A percentile compares a stretch with the other conserved stretches of the same genome.
Conservation (phyloP, 139 green algal species). For the Chloropicon primus region DNA sequence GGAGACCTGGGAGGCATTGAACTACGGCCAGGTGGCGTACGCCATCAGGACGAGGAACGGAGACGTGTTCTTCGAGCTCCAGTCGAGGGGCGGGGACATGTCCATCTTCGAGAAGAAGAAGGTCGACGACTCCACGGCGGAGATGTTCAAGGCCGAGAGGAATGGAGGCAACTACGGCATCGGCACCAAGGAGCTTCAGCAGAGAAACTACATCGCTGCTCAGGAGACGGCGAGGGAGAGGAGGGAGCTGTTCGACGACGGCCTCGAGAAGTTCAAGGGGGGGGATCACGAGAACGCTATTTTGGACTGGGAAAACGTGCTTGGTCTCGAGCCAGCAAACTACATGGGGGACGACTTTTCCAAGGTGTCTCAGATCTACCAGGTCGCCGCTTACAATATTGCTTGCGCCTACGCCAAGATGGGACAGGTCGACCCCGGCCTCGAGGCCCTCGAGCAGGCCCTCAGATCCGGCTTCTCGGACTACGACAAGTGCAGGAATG, state of each 20-base stretch:
- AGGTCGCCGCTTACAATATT: conserved; percentile 93
- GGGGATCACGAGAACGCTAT: conserved; percentile 64
- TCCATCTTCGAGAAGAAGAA: conserved; percentile 47
- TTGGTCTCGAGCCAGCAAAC: conserved; percentile 78
- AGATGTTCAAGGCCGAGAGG: conserved; percentile 66
- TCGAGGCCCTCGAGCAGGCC: conserved; percentile 65
- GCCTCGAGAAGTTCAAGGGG: conserved; percentile 65
- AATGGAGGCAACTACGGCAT: conserved; percentile 84
- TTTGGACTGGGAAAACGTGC: conserved; percentile 92
- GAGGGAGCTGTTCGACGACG: conserved; percentile 75
- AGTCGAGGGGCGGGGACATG: conserved; percentile 72
- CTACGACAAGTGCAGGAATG: conserved; percentile 44
- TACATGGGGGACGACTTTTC: conserved; percentile 85
- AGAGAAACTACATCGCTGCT: conserved; percentile 70
- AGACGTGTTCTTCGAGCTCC: conserved; percentile 79
- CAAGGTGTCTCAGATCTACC: conserved; percentile 70
- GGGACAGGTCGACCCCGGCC: conserved; percentile 55
- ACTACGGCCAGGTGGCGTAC: conserved; percentile 92
- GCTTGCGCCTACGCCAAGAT: conserved; percentile 88
- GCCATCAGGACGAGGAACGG: conserved; percentile 91
- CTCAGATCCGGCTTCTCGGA: conserved; percentile 86
- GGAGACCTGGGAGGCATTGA: conserved; percentile 90
- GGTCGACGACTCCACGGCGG: conserved; percentile 35
- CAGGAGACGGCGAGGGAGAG: conserved; percentile 65
- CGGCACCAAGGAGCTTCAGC: conserved; percentile 81